Evolutionary conservation across 2,329 filamentous ascomycete species (phyloP).

Genomic region (Fonsecaea nubica): DNA sequence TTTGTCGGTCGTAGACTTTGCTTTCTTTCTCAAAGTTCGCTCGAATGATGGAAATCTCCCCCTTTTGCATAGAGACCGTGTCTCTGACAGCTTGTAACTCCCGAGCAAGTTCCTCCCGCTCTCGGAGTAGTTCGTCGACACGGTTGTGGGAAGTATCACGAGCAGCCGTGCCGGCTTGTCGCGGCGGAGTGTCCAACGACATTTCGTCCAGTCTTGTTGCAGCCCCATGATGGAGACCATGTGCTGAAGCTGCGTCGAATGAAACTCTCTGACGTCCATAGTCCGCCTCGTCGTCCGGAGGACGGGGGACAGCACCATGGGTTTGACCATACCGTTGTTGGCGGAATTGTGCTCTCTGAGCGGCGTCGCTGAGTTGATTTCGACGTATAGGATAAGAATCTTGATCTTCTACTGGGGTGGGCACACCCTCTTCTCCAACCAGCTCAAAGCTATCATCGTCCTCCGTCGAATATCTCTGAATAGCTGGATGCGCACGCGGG

Average conservation of each 20-base stretch:
- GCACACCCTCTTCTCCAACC: constrained; percentile 47
- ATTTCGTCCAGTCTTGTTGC: constrained; percentile 22
- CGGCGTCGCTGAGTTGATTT: constrained; percentile 30
- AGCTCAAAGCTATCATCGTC: constrained; percentile 51
- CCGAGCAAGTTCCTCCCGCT: constrained; percentile 49
- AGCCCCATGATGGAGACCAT: constrained; percentile 20
- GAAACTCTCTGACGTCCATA: constrained; percentile 6
- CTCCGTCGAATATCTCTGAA: constrained; percentile 39
- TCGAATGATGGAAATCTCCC: constrained; percentile 68
- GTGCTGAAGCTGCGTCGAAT: background rate
- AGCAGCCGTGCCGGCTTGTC: constrained; percentile 35
- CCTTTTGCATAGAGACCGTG: constrained; percentile 58
- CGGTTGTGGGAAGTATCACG: constrained; percentile 40
- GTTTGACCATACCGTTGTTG: constrained; percentile 38
- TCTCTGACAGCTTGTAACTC: constrained; percentile 50
- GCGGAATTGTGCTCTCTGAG: constrained; percentile 40
- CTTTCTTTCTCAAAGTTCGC: constrained; percentile 61
- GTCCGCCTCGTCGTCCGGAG: background rate
- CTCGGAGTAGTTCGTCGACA: constrained; percentile 42
- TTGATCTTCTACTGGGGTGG: constrained; percentile 40
- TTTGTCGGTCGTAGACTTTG: constrained; percentile 61
- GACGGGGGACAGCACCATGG: constrained; percentile 15
- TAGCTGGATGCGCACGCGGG: constrained; percentile 14
- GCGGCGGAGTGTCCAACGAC: constrained; percentile 13
- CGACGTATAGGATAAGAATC: constrained; percentile 28